Percentiles rank a stretch among this genome's conserved stretches.
Evolutionary conservation across 2,329 filamentous ascomycete species (phyloP).

Genomic region (Fusarium sp.): DNA sequence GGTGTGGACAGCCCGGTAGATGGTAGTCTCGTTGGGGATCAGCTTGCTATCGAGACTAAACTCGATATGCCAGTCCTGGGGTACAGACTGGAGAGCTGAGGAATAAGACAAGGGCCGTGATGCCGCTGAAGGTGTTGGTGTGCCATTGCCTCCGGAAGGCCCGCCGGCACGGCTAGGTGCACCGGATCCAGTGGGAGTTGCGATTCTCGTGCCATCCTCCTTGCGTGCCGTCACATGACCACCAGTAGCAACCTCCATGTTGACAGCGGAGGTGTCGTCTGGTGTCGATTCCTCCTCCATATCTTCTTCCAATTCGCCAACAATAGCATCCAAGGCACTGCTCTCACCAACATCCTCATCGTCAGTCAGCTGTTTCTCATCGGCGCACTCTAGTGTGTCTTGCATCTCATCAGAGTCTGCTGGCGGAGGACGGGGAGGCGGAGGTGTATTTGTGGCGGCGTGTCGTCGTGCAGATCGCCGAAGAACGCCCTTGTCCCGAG

Average conservation of each 20-base stretch:
- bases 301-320: conserved; percentile 91
- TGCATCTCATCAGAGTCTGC: conserved; percentile 72
- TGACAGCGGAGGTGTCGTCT: conserved; percentile 86
- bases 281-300: conserved; percentile 74
- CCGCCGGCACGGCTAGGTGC: conserved; percentile 56
- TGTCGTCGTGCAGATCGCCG: conserved; percentile 75
- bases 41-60: conserved; percentile 89
- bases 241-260: conserved; percentile 86
- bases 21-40: conserved; percentile 91
- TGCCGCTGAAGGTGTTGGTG: conserved; percentile 64
- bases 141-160: conserved; percentile 55
- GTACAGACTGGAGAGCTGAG: conserved; percentile 81
- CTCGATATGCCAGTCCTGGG: conserved; percentile 97
- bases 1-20: conserved; percentile 92
- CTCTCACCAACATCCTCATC: conserved; percentile 76
- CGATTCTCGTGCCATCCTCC: conserved; percentile 88
- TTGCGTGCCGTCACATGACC: conserved; percentile 92
- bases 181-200: conserved; percentile 77
- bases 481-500: conserved; percentile 68
- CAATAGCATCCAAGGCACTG: conserved; percentile 82
- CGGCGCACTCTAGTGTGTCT: conserved; percentile 88
- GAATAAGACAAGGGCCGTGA: conserved; percentile 84
- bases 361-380: conserved; percentile 85
- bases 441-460: conserved; percentile 63
- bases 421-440: conserved; percentile 63